Evolutionary conservation across 768 basidiomycete genomes (phyloP), one percentile per base, ranked within the genome.

Genomic region (Naganishia randhawae): DNA sequence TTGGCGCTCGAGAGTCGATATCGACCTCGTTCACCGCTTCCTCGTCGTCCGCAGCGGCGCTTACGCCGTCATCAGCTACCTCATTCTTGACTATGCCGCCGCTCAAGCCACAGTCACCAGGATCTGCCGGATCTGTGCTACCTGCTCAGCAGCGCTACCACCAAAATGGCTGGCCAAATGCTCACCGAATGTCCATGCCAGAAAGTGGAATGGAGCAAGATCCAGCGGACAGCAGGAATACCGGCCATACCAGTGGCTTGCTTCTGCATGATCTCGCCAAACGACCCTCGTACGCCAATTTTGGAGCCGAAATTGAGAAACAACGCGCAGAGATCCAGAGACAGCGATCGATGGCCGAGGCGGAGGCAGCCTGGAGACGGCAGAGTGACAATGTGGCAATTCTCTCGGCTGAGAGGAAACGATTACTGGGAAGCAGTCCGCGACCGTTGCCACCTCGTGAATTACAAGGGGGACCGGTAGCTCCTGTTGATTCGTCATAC

Each of bases 371-470:
- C 1, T 61, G 57, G 57, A 25, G 37, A 61, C 35, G 57, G 22
- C 57, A 41, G 17, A 61, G 57, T 29, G 57, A 61, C 39, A 61
- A 61, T 19, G 57, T 39, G 8, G 22, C n/a, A 2, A n/a, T 61
- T 27, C 37, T 61, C 19, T 61, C 57, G 7, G 57, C 33, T 2
- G 57, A 61, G 17, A 35, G 57, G 9, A n/a, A 25, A 13, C 57
- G 57, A 35, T 61, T 61, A 25, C 22, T 61, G 39, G 57, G 57
- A 39, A n/a, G 7, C 37, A 61, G 57, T 16, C 57, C 57, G 7
- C 22, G n/a, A 29, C 37, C 37, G 7, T 22, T 41, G 57, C 22
- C 39, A 16, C 35, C 10, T 37, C 31, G 33, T 11, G 54, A n/a
- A 37, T 35, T 55, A n/a, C 19, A 22, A 11, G 11, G 25, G 45